A percentile compares a stretch with the other conserved stretches of the same genome.
Conservation (phyloP, 2,329 filamentous ascomycete species). For the Scortechinia acanthostroma region DNA sequence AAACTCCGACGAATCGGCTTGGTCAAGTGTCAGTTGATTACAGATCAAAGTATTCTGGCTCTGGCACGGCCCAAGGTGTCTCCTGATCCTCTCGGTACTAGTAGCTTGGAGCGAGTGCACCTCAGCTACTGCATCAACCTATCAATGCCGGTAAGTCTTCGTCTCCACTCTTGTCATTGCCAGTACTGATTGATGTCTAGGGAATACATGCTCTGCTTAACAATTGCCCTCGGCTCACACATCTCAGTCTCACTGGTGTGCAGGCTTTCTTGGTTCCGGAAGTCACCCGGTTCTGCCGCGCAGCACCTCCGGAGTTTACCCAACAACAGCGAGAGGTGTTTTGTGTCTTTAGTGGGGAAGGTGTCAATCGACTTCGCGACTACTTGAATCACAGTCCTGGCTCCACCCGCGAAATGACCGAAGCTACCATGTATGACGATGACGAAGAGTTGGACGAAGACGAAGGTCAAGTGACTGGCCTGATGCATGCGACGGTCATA, state of each 20-base stretch:
- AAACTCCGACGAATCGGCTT: conserved; percentile 63
- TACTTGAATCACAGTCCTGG: conserved; percentile 38
- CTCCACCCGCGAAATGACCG: conserved; percentile 4
- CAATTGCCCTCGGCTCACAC: conserved; percentile 59
- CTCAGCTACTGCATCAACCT: conserved; percentile 53
- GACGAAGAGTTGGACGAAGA: conserved; percentile 11
- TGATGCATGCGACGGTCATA: conserved; percentile 7
- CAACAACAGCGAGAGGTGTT: conserved; percentile 65
- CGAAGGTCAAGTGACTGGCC: conserved; percentile 8
- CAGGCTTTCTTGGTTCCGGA: conserved; percentile 55
- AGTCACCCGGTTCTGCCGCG: conserved; percentile 57
- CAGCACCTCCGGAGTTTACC: conserved; percentile 60
- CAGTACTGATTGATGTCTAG: conserved; percentile 25
- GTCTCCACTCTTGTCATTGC: conserved; percentile 1
- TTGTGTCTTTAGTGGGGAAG: conserved; percentile 62
- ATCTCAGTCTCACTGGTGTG: conserved; percentile 61
- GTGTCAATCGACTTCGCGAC: conserved; percentile 49
- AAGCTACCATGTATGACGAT: conserved; percentile 4
- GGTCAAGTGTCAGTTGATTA: conserved; percentile 62
- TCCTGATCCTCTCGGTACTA: conserved; percentile 4
- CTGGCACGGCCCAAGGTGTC: conserved; percentile 41
- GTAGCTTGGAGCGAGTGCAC: conserved; percentile 58
- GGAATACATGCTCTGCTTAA: conserved; percentile 60
- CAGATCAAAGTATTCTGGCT: conserved; percentile 54
- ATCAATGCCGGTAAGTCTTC: conserved; percentile 43